Evolutionary conservation across 2,329 filamentous ascomycete species (phyloP).

Genomic region (Rosellinia necatrix): DNA sequence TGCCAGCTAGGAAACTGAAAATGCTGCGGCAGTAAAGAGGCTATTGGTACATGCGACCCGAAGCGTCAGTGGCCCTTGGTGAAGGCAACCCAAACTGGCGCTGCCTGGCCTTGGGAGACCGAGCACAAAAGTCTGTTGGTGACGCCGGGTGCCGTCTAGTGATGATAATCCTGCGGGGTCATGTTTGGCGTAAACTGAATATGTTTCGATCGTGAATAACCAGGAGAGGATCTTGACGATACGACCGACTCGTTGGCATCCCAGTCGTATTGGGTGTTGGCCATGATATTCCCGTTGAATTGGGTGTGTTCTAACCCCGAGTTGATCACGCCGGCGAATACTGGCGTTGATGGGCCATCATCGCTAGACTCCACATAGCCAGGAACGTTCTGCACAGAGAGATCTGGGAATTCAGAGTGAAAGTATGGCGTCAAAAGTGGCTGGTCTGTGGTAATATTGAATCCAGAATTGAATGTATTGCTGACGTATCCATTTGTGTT

Average conservation of each 20-base stretch:
- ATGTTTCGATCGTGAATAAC: slow-evolving; percentile 46
- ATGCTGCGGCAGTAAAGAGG: slow-evolving; percentile 21
- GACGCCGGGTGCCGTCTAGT: slow-evolving; percentile 11
- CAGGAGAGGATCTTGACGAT: slow-evolving; percentile 45
- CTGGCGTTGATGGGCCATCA: slow-evolving; percentile 54
- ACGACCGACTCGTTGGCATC: slow-evolving; percentile 50
- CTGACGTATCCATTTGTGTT: slow-evolving; percentile 47
- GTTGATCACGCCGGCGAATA: slow-evolving; percentile 50
- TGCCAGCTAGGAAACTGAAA: slow-evolving; percentile 28
- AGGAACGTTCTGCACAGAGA: slow-evolving; percentile 48
- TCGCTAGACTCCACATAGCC: slow-evolving; percentile 50
- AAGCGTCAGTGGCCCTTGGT: neutral
- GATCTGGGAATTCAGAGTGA: slow-evolving; percentile 51
- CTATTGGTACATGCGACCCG: slow-evolving; percentile 33
- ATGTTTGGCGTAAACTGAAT: slow-evolving; percentile 54
- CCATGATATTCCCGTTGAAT: slow-evolving; percentile 42
- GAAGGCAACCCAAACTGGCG: neutral
- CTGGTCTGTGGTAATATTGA: slow-evolving; percentile 50
- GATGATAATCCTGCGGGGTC: slow-evolving; percentile 49
- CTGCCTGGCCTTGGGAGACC: neutral
- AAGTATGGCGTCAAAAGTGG: slow-evolving; percentile 55
- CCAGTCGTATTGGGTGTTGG: slow-evolving; percentile 57
- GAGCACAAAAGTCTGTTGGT: slow-evolving; percentile 6
- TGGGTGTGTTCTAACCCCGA: slow-evolving; percentile 43
- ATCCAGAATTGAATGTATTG: slow-evolving; percentile 31